Evolutionary conservation across 768 basidiomycete genomes (phyloP).

Genomic region (Russula sp.): DNA sequence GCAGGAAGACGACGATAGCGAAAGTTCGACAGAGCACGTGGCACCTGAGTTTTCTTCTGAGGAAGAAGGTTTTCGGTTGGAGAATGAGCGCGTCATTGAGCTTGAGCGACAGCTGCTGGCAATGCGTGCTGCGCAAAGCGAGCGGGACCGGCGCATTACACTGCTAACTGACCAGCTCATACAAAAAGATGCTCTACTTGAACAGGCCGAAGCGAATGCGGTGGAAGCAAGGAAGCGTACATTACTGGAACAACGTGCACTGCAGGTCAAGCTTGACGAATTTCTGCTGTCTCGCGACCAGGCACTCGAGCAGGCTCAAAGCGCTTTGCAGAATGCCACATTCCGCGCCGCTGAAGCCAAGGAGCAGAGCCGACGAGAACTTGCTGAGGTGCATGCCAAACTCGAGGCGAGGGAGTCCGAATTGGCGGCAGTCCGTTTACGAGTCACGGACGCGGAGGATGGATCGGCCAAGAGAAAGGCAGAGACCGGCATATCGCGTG

Average conservation of each 20-base stretch:
- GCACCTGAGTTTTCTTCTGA: constrained; percentile 62
- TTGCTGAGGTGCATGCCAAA: too few species aligned
- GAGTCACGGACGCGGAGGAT: too few species aligned
- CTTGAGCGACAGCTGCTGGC: constrained; percentile 47
- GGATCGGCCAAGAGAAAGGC: too few species aligned
- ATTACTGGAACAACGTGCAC: too few species aligned
- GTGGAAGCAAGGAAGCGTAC: too few species aligned
- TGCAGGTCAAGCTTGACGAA: constrained; percentile 50
- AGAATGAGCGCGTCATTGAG: constrained; percentile 54
- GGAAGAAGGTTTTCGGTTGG: constrained; percentile 62
- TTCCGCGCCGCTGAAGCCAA: constrained; percentile 40
- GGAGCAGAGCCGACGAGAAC: too few species aligned
- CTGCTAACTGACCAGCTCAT: constrained; percentile 70
- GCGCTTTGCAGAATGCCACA: too few species aligned
- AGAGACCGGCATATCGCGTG: constrained; percentile 53
- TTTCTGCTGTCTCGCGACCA: constrained; percentile 68
- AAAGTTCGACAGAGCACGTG: constrained; percentile 55
- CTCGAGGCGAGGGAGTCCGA: too few species aligned
- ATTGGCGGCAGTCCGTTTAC: too few species aligned
- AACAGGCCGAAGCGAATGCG: constrained; percentile 48
- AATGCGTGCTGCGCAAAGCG: constrained; percentile 46
- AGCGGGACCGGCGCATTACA: constrained; percentile 64
- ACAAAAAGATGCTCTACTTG: constrained; percentile 67
- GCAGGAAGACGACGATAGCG: constrained; percentile 54
- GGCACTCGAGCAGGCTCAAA: constrained; percentile 65